phyloP scores from a whole-genome alignment of 352 stramenopile genomes.

The Peronospora farinosa region DNA sequence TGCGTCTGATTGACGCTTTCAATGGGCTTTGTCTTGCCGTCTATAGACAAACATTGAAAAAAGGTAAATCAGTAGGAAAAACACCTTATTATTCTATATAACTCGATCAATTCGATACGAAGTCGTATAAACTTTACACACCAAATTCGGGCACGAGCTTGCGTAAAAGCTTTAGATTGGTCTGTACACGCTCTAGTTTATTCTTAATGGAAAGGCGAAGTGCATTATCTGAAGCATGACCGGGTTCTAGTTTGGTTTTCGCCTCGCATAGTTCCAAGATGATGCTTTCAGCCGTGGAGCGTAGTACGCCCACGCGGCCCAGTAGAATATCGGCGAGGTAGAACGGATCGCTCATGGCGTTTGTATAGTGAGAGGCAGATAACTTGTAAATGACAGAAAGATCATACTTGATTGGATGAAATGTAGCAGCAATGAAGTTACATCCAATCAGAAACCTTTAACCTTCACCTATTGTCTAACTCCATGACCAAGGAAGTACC shows the following conservation, averaged over 20 bases:
- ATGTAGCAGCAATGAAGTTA: slow-evolving; percentile 19
- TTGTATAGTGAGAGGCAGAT: not conserved
- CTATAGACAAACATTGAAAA: slow-evolving; percentile 19
- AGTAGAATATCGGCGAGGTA: slow-evolving; percentile 83
- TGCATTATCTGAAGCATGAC: slow-evolving; percentile 48
- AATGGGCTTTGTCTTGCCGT: slow-evolving; percentile 84
- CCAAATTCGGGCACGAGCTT: slow-evolving; percentile 81
- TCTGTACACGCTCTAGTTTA: slow-evolving; percentile 82
- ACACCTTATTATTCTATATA: not conserved
- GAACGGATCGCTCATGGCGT: slow-evolving; percentile 78
- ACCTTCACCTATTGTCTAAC: slow-evolving; percentile 40
- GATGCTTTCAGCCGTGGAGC: slow-evolving; percentile 80
- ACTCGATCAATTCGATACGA: not conserved
- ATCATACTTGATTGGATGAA: slow-evolving; percentile 27
- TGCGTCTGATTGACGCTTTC: slow-evolving; percentile 82
- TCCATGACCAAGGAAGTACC: slow-evolving; percentile 9
- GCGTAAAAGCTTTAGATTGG: slow-evolving; percentile 77
- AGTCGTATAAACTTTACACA: slow-evolving; percentile 16
- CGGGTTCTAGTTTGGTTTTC: slow-evolving; percentile 53
- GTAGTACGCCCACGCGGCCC: slow-evolving; percentile 73
- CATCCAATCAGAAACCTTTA: slow-evolving; percentile 22
- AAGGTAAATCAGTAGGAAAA: not conserved
- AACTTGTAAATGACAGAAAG: too few species aligned
- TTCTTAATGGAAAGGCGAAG: slow-evolving; percentile 76
- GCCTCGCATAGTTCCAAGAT: slow-evolving; percentile 77